These are phyloP conservation scores for Cutaneotrichosporon dermatis DNA, from an alignment of 1,284 basidiomycete species.

Conservation along the genomic window DNA sequence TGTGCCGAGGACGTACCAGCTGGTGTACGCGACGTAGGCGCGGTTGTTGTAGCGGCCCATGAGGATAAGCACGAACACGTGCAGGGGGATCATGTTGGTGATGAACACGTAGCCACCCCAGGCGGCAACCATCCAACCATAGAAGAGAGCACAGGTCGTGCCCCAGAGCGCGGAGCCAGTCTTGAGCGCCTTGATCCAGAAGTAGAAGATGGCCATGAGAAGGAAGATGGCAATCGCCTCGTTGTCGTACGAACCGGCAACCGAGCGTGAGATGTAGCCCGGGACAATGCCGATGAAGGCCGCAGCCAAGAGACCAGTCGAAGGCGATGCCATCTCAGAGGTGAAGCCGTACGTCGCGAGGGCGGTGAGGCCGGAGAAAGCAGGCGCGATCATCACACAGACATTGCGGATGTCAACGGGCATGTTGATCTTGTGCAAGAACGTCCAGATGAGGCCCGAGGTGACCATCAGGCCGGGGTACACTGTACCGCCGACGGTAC, in stretches of 20 bases:
- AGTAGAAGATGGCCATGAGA: slow-evolving; percentile 97
- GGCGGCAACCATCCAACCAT: slow-evolving; percentile 99
- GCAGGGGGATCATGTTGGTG: slow-evolving; percentile 99
- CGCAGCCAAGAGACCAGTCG: slow-evolving; percentile 93
- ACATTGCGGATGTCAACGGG: slow-evolving; percentile 97
- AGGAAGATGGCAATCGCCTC: slow-evolving; percentile 99
- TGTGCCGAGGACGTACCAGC: slow-evolving; percentile 97
- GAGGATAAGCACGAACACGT: slow-evolving; percentile 83
- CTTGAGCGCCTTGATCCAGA: slow-evolving; percentile 96
- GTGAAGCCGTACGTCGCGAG: slow-evolving; percentile 98
- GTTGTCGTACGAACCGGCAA: slow-evolving; percentile 99
- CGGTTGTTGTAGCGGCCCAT: slow-evolving; percentile 96
- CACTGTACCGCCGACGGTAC: slow-evolving; percentile 95
- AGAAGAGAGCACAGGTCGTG: slow-evolving; percentile 86
- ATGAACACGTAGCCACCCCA: slow-evolving; percentile 99
- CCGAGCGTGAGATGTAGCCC: slow-evolving; percentile 93
- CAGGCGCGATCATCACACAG: slow-evolving; percentile 93
- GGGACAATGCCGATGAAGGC: slow-evolving; percentile 98
- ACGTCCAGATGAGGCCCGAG: slow-evolving; percentile 90
- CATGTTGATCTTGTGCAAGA: slow-evolving; percentile 80
- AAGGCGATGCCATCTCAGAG: slow-evolving; percentile 86
- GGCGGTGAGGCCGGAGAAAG: slow-evolving; percentile 92
- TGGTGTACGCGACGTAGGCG: slow-evolving; percentile 91
- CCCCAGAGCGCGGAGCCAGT: slow-evolving; percentile 89
- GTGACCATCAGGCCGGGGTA: slow-evolving; percentile 98